Evolutionary conservation across 306 rosid genomes (phyloP), one percentile per base, ranked within the genome.

Genomic region (Purshia tridentata): DNA sequence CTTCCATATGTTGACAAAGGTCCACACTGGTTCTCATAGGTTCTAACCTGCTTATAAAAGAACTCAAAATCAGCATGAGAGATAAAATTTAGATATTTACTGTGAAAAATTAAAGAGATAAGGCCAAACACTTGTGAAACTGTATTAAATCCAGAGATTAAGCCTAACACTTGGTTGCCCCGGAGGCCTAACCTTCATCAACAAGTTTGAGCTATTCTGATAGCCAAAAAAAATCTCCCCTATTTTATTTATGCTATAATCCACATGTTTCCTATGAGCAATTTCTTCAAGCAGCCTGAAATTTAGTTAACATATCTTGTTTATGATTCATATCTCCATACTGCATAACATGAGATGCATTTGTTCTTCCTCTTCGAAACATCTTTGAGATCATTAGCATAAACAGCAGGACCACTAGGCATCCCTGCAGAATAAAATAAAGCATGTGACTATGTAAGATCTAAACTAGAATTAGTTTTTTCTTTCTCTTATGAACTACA

Each of bases 291-390:
- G 45, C 22, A 85, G 63, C 52, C 40, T 47, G 35, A 14, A 81
- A 80, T n/a, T n/a, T n/a, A n/a, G n/a, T n/a, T n/a, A n/a, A n/a
- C n/a, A 78, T 84, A 54, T 85, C 65, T 0, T 69, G 42, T 11
- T 8, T 57, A 0, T 78, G 35, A 6, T 51, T 78, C 75, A 0
- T 56, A 58, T 84, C 77, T 37, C 96, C 96, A 63, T 70, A 85
- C 67, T 76, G 69, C 85, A 68, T 84, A 19, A 89, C 96, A 55
- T 84, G 87, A 82, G 96, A 85, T 1, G 0, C 1, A 4, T 57
- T 9, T 1, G 88, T 78, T 78, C 84, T 89, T 35, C 51, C 4
- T 0, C 69, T 88, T 80, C 58, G 89, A 55, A 3, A 70, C 96
- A 5, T 70, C 40, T 0, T 83, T 9, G 0, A 92, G 75, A 58